Evolutionary conservation across 2,329 filamentous ascomycete genomes (phyloP).

Genomic region (Fusarium austroafricanum): DNA sequence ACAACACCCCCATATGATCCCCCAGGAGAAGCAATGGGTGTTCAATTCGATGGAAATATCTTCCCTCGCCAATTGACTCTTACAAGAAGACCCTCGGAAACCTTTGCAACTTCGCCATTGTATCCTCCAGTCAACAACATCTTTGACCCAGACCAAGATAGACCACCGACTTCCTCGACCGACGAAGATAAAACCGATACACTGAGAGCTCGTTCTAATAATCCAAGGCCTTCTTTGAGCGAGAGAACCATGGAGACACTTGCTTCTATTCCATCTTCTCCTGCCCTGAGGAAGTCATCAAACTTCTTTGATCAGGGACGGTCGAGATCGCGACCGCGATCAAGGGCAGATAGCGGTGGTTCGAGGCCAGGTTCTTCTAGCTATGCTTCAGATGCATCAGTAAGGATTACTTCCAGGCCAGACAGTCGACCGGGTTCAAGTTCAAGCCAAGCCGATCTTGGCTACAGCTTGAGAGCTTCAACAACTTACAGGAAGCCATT

Average conservation of each 20-base stretch:
- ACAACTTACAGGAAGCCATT: slow-evolving; percentile 58
- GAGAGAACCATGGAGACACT: slow-evolving; percentile 90
- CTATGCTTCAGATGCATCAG: slow-evolving; percentile 71
- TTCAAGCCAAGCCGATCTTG: slow-evolving; percentile 58
- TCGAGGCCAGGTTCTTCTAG: slow-evolving; percentile 69
- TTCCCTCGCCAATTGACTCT: slow-evolving; percentile 46
- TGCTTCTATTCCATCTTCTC: slow-evolving; percentile 81
- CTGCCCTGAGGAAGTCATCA: slow-evolving; percentile 74
- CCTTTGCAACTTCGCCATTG: slow-evolving; percentile 42
- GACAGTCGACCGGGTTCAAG: slow-evolving; percentile 68
- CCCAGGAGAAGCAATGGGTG: slow-evolving; percentile 34
- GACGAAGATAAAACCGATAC: slow-evolving; percentile 35
- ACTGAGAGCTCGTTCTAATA: slow-evolving; percentile 40
- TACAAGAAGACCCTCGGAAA: slow-evolving; percentile 49
- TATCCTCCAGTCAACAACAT: slow-evolving; percentile 32
- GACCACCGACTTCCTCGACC: slow-evolving; percentile 36
- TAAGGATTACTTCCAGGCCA: slow-evolving; percentile 59
- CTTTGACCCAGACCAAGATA: slow-evolving; percentile 35
- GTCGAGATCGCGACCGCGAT: slow-evolving; percentile 64
- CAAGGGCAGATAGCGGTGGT: slow-evolving; percentile 57
- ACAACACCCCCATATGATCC: slow-evolving; percentile 43
- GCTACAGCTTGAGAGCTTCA: slow-evolving; percentile 57
- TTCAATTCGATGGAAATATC: slow-evolving; percentile 40
- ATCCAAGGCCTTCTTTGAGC: slow-evolving; percentile 71
- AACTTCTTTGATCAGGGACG: slow-evolving; percentile 78